A percentile compares a stretch with the other conserved stretches of the same genome.
phyloP scores from a whole-genome alignment of 371 early-diverging fungal genomes.

The Lichtheimia ramosa region DNA sequence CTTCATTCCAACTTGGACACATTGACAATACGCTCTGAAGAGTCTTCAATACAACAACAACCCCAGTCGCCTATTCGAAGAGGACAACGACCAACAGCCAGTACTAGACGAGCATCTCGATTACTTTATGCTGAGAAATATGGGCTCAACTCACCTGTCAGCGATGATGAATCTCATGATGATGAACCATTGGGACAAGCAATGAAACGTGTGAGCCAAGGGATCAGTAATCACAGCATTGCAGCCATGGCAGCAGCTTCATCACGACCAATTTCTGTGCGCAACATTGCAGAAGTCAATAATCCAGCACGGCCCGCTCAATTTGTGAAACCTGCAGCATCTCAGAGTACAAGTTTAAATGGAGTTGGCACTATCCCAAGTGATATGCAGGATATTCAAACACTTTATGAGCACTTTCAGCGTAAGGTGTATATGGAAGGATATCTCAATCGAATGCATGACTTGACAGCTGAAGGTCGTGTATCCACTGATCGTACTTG shows the following conservation, averaged over 20 bases:
- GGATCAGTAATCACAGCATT: conserved; percentile 1
- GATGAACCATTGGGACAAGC: conserved; percentile 12
- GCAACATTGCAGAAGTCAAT: conserved; percentile 13
- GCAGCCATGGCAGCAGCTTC: neutral
- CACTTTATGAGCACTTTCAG: conserved; percentile 53
- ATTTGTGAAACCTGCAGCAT: conserved; percentile 21
- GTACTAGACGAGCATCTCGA: conserved; percentile 10
- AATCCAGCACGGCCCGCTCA: conserved; percentile 15
- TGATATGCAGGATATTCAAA: conserved; percentile 25
- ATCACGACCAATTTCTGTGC: conserved; percentile 18
- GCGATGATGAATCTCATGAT: conserved; percentile 20
- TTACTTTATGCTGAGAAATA: conserved; percentile 22
- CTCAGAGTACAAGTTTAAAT: conserved; percentile 1
- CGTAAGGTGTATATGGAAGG: conserved; percentile 71
- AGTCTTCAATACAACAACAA: conserved; percentile 6
- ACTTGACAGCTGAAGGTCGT: conserved; percentile 52
- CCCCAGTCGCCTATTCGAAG: conserved; percentile 1
- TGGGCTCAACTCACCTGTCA: conserved; percentile 16
- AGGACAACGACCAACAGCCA: conserved; percentile 8
- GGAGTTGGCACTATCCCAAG: neutral
- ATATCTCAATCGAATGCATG: conserved; percentile 63
- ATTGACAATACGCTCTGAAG: conserved; percentile 7
- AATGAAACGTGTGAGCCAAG: neutral
- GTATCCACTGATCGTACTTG: conserved; percentile 47
- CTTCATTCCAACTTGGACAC: conserved; percentile 3